Conservation (phyloP, 306 rosid species). For the Inga leiocalycina region DNA sequence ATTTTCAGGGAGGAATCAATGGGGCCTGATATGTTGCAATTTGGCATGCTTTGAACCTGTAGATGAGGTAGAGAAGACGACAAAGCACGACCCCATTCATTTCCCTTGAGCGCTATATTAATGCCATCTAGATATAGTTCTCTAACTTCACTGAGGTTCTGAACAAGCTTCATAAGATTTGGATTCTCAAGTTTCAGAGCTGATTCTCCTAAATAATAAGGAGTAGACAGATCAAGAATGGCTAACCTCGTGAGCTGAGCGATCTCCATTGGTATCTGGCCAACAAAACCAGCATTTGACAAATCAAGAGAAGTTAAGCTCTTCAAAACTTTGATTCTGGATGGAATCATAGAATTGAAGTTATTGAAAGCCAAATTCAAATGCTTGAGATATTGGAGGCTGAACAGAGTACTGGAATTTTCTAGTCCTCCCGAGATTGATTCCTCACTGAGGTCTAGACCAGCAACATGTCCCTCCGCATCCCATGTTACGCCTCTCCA, state of each 20-base stretch:
- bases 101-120: constrained; percentile 32
- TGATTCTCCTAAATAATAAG: background rate
- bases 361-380: constrained; percentile 33
- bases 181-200: background rate
- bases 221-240: background rate
- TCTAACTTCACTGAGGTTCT: constrained; percentile 18
- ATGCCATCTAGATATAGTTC: constrained; percentile 45
- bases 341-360: constrained; percentile 13
- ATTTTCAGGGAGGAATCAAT: background rate
- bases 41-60: constrained; percentile 13
- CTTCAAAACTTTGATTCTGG: background rate
- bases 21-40: constrained; percentile 23
- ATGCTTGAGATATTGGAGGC: background rate
- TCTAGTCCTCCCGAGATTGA: too few species aligned
- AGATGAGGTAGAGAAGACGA: background rate
- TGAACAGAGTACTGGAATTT: background rate
- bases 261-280: constrained; percentile 4
- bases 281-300: constrained; percentile 35
- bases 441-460: constrained; percentile 31
- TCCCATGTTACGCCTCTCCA: constrained; percentile 61
- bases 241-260: background rate
- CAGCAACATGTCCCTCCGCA: background rate
- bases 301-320: too few species aligned
- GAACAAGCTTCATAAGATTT: background rate
- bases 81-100: constrained; percentile 40